These are phyloP conservation scores for Lichtheimia corymbifera DNA, from an alignment of 371 early-diverging fungal genomes.

Conservation along the genomic window DNA sequence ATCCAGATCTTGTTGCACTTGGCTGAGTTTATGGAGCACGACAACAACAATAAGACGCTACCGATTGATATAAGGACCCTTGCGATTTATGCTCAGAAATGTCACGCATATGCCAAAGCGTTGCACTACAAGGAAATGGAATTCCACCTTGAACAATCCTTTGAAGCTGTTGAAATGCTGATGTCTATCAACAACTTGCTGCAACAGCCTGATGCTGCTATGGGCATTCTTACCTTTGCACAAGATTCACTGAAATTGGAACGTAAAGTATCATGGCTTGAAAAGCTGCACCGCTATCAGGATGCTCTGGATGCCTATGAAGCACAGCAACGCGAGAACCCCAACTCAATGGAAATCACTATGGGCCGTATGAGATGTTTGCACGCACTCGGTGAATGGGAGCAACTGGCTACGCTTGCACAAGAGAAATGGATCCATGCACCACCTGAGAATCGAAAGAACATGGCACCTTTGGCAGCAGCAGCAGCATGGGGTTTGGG, in stretches of 20 bases:
- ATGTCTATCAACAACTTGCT: constrained; percentile 95
- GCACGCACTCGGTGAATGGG: constrained; percentile 94
- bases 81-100: constrained; percentile 89
- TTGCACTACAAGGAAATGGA: constrained; percentile 97
- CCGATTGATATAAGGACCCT: constrained; percentile 92
- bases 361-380: constrained; percentile 93
- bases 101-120: constrained; percentile 96
- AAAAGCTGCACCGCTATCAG: constrained; percentile 93
- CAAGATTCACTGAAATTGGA: constrained; percentile 86
- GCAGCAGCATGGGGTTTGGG: constrained; percentile 95
- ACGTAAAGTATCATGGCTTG: constrained; percentile 93
- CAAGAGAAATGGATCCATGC: constrained; percentile 83
- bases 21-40: constrained; percentile 98
- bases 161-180: constrained; percentile 89
- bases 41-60: constrained; percentile 94
- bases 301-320: constrained; percentile 92
- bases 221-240: constrained; percentile 92
- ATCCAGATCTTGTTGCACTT: constrained; percentile 90
- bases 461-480: constrained; percentile 87
- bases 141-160: constrained; percentile 83
- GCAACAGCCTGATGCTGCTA: constrained; percentile 96
- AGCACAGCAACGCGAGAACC: constrained; percentile 77
- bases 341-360: constrained; percentile 72
- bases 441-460: constrained; percentile 53
- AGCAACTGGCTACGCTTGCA: constrained; percentile 77